phyloP scores from a whole-genome alignment of 495 filamentous ascomycete species.

The Margaritispora aquatica region DNA sequence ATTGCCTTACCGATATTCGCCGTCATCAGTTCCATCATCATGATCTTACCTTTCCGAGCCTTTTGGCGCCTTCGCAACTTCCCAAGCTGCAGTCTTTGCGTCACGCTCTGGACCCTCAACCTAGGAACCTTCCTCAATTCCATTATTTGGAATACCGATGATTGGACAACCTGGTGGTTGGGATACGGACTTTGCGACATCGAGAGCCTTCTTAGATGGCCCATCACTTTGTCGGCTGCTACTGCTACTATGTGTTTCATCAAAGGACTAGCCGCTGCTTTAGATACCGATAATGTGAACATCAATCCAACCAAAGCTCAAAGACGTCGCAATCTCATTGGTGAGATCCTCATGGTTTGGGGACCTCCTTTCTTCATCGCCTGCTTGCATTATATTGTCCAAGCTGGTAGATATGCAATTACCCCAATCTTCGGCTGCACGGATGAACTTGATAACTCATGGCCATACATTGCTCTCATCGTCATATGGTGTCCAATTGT shows the following conservation, averaged over 20 bases:
- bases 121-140: conserved; percentile 57
- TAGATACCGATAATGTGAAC: conserved; percentile 58
- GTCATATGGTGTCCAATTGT: conserved; percentile 63
- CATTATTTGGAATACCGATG: conserved; percentile 72
- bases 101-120: conserved; percentile 32
- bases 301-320: conserved; percentile 46
- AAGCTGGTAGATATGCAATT: conserved; percentile 65
- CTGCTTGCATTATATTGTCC: conserved; percentile 61
- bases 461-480: conserved; percentile 61
- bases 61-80: conserved; percentile 23
- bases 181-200: conserved; percentile 80
- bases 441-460: conserved; percentile 57
- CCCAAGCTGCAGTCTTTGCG: conserved; percentile 32
- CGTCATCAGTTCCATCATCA: conserved; percentile 4
- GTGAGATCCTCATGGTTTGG: conserved; percentile 66
- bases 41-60: conserved; percentile 14
- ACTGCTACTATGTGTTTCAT: conserved; percentile 66
- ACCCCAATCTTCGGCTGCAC: conserved; percentile 69
- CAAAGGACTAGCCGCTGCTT: conserved; percentile 59
- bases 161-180: conserved; percentile 60
- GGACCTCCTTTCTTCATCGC: conserved; percentile 59
- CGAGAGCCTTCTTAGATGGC: conserved; percentile 54
- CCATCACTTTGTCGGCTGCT: conserved; percentile 53
- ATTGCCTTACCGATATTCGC: conserved; percentile 21
- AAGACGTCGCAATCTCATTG: conserved; percentile 41